Conservation (phyloP, 768 basidiomycete species). For the Guyanaporus albipodus region DNA sequence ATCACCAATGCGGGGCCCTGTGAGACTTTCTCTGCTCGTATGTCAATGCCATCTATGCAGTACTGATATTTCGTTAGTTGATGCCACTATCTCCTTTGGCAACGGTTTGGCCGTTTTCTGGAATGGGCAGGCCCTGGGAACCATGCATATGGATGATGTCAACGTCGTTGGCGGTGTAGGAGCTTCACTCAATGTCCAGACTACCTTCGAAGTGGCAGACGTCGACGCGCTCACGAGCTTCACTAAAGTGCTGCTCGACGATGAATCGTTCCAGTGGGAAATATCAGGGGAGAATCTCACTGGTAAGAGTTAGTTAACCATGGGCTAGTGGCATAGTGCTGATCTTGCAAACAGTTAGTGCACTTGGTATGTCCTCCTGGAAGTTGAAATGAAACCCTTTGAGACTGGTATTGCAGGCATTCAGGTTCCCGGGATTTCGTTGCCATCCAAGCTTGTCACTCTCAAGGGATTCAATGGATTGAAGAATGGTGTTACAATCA, state of each 20-base stretch:
- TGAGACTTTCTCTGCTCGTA: slow-evolving; percentile 31
- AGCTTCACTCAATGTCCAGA: slow-evolving; percentile 50
- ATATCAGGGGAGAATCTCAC: slow-evolving; percentile 63
- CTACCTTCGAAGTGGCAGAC: slow-evolving; percentile 56
- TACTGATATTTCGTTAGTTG: slow-evolving; percentile 38
- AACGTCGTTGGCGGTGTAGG: slow-evolving; percentile 60
- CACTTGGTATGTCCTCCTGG: slow-evolving; percentile 44
- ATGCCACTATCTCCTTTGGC: slow-evolving; percentile 64
- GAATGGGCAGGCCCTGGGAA: slow-evolving; percentile 54
- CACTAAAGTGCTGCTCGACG: slow-evolving; percentile 60
- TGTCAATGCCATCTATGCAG: neutral
- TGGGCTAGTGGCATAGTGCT: neutral
- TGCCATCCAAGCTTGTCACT: slow-evolving; percentile 54
- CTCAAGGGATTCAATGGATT: slow-evolving; percentile 71
- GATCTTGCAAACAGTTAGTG: slow-evolving; percentile 40
- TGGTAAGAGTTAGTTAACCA: slow-evolving; percentile 38
- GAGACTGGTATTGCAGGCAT: slow-evolving; percentile 40
- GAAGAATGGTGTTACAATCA: slow-evolving; percentile 56
- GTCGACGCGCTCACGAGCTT: slow-evolving; percentile 57
- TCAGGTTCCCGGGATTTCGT: slow-evolving; percentile 49
- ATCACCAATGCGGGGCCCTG: slow-evolving; percentile 73
- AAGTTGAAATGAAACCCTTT: neutral
- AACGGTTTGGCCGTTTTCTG: slow-evolving; percentile 59
- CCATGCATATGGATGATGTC: slow-evolving; percentile 57
- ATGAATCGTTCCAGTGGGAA: slow-evolving; percentile 65